Evolutionary conservation across 1,139 yeast species (phyloP).

Genomic region (Sugiyamaella sp.): DNA sequence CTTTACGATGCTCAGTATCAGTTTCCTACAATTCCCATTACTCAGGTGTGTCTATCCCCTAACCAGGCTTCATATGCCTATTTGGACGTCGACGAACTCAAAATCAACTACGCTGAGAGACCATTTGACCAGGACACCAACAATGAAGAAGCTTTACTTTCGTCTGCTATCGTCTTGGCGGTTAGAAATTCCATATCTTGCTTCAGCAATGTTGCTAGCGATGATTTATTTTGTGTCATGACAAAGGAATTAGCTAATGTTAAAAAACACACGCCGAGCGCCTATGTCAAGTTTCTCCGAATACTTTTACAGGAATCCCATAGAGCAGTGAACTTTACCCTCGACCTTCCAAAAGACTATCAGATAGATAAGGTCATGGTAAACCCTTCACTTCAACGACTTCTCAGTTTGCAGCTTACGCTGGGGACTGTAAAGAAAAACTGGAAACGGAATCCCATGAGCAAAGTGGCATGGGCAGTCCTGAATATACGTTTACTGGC

Average conservation of each 20-base stretch:
- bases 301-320: slow-evolving; percentile 65
- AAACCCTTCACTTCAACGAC: slow-evolving; percentile 71
- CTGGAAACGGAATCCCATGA: slow-evolving; percentile 53
- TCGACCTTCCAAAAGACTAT: slow-evolving; percentile 63
- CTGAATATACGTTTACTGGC: slow-evolving; percentile 71
- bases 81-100: slow-evolving; percentile 31
- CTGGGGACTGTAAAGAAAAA: slow-evolving; percentile 57
- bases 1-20: slow-evolving; percentile 63
- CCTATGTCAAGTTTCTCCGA: slow-evolving; percentile 30
- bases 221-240: slow-evolving; percentile 64
- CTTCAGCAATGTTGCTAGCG: slow-evolving; percentile 63
- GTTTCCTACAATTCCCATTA: slow-evolving; percentile 48
- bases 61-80: slow-evolving; percentile 55
- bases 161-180: slow-evolving; percentile 62
- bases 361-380: slow-evolving; percentile 72
- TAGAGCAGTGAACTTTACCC: slow-evolving; percentile 65
- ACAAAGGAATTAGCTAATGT: slow-evolving; percentile 40
- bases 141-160: slow-evolving; percentile 26
- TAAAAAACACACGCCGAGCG: slow-evolving; percentile 10
- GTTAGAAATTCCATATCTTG: slow-evolving; percentile 68
- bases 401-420: slow-evolving; percentile 60
- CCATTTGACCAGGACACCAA: slow-evolving; percentile 18
- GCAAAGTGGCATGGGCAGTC: slow-evolving; percentile 67
- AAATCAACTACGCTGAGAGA: slow-evolving; percentile 28
- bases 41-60: slow-evolving; percentile 57